Percentiles rank a stretch among this genome's conserved stretches.
Evolutionary conservation across 495 filamentous ascomycete genomes (phyloP).

Genomic region (Penicillium antarcticum): DNA sequence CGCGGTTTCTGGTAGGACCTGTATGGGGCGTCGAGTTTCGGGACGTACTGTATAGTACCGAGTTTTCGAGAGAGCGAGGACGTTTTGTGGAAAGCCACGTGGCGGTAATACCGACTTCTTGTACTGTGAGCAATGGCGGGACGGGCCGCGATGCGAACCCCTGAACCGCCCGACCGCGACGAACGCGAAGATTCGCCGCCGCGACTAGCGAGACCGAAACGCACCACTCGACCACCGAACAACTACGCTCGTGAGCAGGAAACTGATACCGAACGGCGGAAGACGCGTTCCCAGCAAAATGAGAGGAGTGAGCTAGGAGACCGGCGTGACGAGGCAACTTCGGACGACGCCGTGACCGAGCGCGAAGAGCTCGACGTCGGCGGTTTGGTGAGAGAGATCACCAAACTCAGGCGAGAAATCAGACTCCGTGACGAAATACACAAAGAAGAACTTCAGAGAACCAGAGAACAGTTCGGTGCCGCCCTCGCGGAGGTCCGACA

Average conservation of each 20-base stretch:
- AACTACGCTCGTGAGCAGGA: not conserved
- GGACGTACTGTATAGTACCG: too few relatives aligned
- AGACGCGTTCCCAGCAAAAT: conserved; percentile 5
- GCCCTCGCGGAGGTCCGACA: conserved; percentile 12
- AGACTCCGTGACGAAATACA: conserved; percentile 15
- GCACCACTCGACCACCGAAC: not conserved
- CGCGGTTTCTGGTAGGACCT: too few relatives aligned
- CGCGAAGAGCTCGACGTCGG: conserved; percentile 10
- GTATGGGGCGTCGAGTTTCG: too few relatives aligned
- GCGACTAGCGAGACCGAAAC: conserved; percentile 13
- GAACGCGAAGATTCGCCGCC: conserved; percentile 19
- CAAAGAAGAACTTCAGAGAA: conserved; percentile 14
- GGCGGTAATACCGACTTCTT: too few relatives aligned
- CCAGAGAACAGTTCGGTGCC: conserved; percentile 15
- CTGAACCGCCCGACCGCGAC: conserved; percentile 25
- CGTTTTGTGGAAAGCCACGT: too few relatives aligned
- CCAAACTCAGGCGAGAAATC: conserved; percentile 23
- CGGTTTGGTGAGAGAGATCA: conserved; percentile 11
- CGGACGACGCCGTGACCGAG: conserved; percentile 14
- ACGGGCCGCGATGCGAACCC: conserved; percentile 16
- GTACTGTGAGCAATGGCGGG: too few relatives aligned
- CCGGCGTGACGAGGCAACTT: conserved; percentile 12
- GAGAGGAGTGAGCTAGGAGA: conserved; percentile 7
- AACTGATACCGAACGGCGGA: not conserved
- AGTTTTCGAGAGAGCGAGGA: too few relatives aligned